Conservation (phyloP, 2,329 filamentous ascomycete species). For the Ascochyta pisi region DNA sequence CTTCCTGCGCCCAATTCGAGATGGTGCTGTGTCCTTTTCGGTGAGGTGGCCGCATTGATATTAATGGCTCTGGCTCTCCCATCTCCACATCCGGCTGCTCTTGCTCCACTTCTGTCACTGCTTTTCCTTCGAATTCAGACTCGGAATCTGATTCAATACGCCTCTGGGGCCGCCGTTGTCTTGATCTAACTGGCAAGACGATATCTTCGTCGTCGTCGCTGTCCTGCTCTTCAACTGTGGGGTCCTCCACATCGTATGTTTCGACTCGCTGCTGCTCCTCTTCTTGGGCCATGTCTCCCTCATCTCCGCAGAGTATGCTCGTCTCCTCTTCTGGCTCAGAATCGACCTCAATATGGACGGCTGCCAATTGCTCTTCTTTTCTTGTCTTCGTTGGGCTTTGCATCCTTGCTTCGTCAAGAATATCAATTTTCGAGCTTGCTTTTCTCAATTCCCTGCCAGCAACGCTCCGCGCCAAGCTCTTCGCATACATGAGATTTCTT, state of each 20-base stretch:
- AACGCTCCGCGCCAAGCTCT: slow-evolving; percentile 37
- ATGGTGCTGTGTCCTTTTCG: slow-evolving; percentile 37
- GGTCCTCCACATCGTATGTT: slow-evolving; percentile 1
- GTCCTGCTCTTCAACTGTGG: slow-evolving; percentile 16
- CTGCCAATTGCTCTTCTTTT: slow-evolving; percentile 10
- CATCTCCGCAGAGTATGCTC: slow-evolving; percentile 42
- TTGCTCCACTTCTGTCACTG: slow-evolving; percentile 5
- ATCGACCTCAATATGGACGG: slow-evolving; percentile 19
- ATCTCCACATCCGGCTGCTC: slow-evolving; percentile 4
- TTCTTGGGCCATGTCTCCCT: slow-evolving; percentile 22
- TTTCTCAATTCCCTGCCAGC: slow-evolving; percentile 29
- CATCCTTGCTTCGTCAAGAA: slow-evolving; percentile 20
- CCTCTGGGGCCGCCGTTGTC: slow-evolving; percentile 25
- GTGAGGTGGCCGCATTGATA: slow-evolving; percentile 32
- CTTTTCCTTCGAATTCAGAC: slow-evolving; percentile 32
- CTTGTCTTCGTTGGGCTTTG: slow-evolving; percentile 4
- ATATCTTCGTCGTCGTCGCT: slow-evolving; percentile 41
- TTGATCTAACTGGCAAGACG: slow-evolving; percentile 28
- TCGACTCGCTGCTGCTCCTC: slow-evolving; percentile 12
- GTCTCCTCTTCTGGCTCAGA: slow-evolving; percentile 36
- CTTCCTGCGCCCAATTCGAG: slow-evolving; percentile 42
- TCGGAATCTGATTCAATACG: slow-evolving; percentile 28
- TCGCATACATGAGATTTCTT: slow-evolving; percentile 33
- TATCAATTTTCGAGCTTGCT: slow-evolving; percentile 23
- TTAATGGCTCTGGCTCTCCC: slow-evolving; percentile 20